Percentiles rank a stretch among this genome's conserved stretches.
Conservation (phyloP, 495 filamentous ascomycete species). For the Entonaema liquescens region DNA sequence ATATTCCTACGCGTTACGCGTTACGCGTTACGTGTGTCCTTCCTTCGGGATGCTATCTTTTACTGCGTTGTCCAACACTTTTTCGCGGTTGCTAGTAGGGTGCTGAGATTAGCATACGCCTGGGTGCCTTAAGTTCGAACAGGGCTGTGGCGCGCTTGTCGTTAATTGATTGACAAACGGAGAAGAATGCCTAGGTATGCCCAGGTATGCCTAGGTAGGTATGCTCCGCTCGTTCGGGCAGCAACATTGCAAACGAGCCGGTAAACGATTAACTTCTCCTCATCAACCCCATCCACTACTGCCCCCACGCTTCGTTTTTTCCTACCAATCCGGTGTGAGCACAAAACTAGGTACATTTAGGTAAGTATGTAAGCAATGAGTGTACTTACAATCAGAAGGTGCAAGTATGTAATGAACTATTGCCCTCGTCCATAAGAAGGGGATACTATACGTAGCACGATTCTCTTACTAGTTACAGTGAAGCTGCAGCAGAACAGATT, state of each 20-base stretch:
- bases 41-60: not conserved
- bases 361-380: not conserved
- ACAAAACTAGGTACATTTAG: conserved; percentile 6
- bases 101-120: conserved; percentile 9
- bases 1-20: not conserved
- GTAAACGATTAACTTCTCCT: conserved; percentile 44
- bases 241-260: conserved; percentile 55
- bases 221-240: conserved; percentile 54
- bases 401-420: conserved; percentile 9
- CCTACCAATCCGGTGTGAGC: conserved; percentile 21
- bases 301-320: conserved; percentile 26
- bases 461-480: conserved; percentile 8
- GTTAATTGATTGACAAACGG: conserved; percentile 41
- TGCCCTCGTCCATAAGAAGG: conserved; percentile 10
- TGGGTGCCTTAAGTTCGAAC: conserved; percentile 14
- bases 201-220: conserved; percentile 21
- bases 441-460: conserved; percentile 1
- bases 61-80: not conserved
- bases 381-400: not conserved
- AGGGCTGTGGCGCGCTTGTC: conserved; percentile 29
- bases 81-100: conserved; percentile 6
- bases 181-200: conserved; percentile 43
- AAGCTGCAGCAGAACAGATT: conserved; percentile 26
- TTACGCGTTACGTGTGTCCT: not conserved
- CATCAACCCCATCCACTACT: conserved; percentile 31